Base-by-base conservation (phyloP, 2,329 filamentous ascomycete species). In the Pseudogymnoascus sp. region DNA sequence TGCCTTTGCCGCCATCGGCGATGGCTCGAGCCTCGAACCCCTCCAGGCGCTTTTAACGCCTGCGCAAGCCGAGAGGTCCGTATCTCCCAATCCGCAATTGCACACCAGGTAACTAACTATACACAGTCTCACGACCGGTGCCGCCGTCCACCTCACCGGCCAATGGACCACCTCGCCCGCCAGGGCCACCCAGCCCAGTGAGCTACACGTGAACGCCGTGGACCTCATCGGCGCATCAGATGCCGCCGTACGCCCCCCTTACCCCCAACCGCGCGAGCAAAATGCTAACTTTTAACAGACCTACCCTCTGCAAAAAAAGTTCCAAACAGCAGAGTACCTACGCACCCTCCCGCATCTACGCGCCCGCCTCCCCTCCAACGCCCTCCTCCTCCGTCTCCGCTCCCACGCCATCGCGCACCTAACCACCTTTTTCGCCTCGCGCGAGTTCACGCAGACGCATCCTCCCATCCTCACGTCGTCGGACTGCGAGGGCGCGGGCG, bases 221-320 rank as follows among this genome's bases (percentile, higher is more conserved):
- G 81, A 84, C 47, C 73, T 96, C 20, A 75, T 96, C 43, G 94
- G 93, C 50, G 77, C 84, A 39, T 89, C 92, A 59, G 87, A 97
- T 77, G 81, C 91, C 67, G 84, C 87, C 74, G 91, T 94, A 79
- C 74, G 85, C 76, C 70, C 47, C n/a, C 3, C 8, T 20, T 16
- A 1, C 6, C 5, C 5, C 18, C 9, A 5, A 33, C 9, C 25
- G 2, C 9, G n/a, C 8, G 33, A 20, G 2, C 28, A 11, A 33
- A 18, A 33, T 64, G n/a, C 47, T 54, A 54, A 54, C 16, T 50
- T 62, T 54, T 62, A 25, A 30, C 70, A 97, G 89, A 89, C 87
- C 65, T 96, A 90, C 71, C 94, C 94, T 2, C 85, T 99, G 22
- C 94, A 99, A 75, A 96, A 96, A 75, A 97, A 97, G 76, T 96